Conservation (phyloP, 768 basidiomycete genomes). For the Suillus lakei region DNA sequence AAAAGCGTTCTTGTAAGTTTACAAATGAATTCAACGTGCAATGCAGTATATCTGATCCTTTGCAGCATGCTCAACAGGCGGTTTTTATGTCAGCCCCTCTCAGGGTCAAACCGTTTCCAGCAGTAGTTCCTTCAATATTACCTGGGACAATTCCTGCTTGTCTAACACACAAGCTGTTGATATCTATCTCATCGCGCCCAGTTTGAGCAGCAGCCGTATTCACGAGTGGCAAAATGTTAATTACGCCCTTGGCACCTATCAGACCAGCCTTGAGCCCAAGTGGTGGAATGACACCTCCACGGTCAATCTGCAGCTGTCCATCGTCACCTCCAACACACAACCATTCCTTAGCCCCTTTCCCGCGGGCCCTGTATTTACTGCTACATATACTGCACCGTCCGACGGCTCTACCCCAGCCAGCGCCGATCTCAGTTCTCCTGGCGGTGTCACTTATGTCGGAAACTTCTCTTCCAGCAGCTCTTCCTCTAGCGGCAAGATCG, state of each 20-base stretch:
- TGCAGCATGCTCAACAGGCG: slow-evolving; percentile 58
- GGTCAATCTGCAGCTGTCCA: slow-evolving; percentile 59
- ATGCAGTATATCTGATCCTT: slow-evolving; percentile 11
- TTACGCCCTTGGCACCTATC: slow-evolving; percentile 52
- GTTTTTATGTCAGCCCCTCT: slow-evolving; percentile 64
- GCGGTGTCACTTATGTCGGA: slow-evolving; percentile 45
- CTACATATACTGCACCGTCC: slow-evolving; percentile 55
- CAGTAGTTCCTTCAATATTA: slow-evolving; percentile 54
- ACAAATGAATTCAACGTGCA: not conserved
- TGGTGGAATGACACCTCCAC: slow-evolving; percentile 72
- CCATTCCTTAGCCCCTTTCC: slow-evolving; percentile 58
- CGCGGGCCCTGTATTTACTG: slow-evolving; percentile 72
- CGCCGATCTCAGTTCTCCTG: slow-evolving; percentile 44
- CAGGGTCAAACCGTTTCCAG: slow-evolving; percentile 51
- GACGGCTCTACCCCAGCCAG: slow-evolving; percentile 43
- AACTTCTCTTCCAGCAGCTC: slow-evolving; percentile 40
- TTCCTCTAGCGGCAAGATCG: slow-evolving; percentile 59
- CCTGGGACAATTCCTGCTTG: slow-evolving; percentile 71
- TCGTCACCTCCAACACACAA: slow-evolving; percentile 54
- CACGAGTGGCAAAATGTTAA: slow-evolving; percentile 63
- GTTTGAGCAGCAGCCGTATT: slow-evolving; percentile 44
- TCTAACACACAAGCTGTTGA: slow-evolving; percentile 51
- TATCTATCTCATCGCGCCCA: slow-evolving; percentile 69
- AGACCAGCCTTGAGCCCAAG: slow-evolving; percentile 54
- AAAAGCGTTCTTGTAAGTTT: slow-evolving; percentile 33